Base-by-base conservation (phyloP, 2,329 filamentous ascomycete genomes). In the Aspergillus glaucus region DNA sequence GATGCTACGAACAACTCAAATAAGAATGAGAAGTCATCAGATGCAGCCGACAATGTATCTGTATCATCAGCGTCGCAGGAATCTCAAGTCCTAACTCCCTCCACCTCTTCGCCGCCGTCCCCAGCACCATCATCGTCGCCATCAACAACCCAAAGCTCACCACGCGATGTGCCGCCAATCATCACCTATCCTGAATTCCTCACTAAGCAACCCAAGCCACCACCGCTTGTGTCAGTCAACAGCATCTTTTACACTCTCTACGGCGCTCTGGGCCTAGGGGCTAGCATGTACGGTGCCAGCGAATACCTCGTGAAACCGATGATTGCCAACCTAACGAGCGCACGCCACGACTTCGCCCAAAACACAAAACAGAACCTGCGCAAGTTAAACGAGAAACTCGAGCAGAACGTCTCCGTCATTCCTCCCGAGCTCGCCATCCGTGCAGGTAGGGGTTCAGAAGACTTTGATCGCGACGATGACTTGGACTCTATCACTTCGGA, bases 131-230 rank as follows among this genome's bases (percentile, higher is more conserved):
- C 50, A 46, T 49, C 21, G 49, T 53, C 56, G 3, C 47, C 46
- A 32, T 43, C 52, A 36, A 26, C 51, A 17, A 42, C 19, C 40
- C 17, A 21, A 42, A 42, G 47, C 43, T 28, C 49, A 10, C 54
- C 54, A 47, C 69, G 69, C 59, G 75, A 78, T 34, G 64, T 77
- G 21, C 77, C 81, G 15, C 81, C 81, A 4, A 82, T 85, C 50
- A 81, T 85, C 53, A 84, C 82, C 42, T 85, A 85, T 58, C 81
- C 81, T 3, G 81, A 85, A 62, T 85, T 84, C 57, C 75, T 85
- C 37, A 70, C 80, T 41, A 74, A 81, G 52, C 71, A 79, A 8
- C 70, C 75, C 53, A 80, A 80, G 54, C 79, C 79, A 8, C 79
- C 81, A 12, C 81, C 81, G 0, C 72, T 85, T 15, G 76, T 85